Base-by-base conservation (phyloP, 1,284 basidiomycete genomes). In the Ustilago crameri region DNA sequence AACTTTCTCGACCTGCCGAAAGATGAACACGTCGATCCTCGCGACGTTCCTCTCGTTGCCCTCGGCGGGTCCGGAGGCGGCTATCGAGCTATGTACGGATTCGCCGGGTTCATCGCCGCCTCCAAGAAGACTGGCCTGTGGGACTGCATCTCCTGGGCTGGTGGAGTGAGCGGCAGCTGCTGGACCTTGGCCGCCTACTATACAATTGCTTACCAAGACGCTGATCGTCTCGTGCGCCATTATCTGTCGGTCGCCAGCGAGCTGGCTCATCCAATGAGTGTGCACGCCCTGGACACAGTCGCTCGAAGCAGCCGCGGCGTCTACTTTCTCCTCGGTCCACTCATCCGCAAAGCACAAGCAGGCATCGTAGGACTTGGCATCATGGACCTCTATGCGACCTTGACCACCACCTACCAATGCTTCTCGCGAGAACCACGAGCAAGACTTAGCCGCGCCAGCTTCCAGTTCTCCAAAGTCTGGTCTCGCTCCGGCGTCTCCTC, bases 21-120 rank as follows among this genome's bases (percentile, higher is more conserved):
- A 83, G 59, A 51, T 22, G 78, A 80, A 40, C 63, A 75, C n/a
- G 75, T 84, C 9, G 67, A 84, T 37, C 76, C 78, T 24, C 59
- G 77, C 18, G 82, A 83, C 52, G 77, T 84, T 17, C 82, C 82
- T 8, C 61, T 82, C 12, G 63, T 84, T 18, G 80, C 77, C 2
- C 51, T 83, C 10, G 82, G 83, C 9, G 83, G 82, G n/a, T 78
- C 74, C 1, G 83, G 83, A 10, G 83, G 83, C n/a, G 83, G 83
- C 20, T 83, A 82, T 40, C 68, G 83, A 12, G 83, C 83, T 27
- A 81, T 72, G 65, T 81, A 74, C 37, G 75, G 72, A 24, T 79
- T 74, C 45, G 62, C 75, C 5, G 78, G 71, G 18, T 74, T 75
- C 34, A 62, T 82, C 40, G 68, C 75, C 3, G 80, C 76, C 2